Conservation (phyloP, 768 basidiomycete species). For the Neoboletus brunneissimus region DNA sequence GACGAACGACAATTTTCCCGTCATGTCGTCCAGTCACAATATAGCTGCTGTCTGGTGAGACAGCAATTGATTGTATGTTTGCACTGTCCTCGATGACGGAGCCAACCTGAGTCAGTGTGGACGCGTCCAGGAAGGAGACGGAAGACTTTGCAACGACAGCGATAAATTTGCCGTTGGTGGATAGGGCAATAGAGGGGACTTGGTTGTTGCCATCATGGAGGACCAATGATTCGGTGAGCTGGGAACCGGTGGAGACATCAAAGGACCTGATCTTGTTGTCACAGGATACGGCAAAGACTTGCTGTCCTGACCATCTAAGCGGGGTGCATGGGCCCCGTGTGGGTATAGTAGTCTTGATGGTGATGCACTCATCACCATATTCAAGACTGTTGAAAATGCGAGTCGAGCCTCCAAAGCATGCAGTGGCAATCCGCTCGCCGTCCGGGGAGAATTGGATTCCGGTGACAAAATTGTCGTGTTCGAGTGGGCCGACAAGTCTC, state of each 20-base stretch:
- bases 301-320: not conserved
- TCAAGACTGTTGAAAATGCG: too few species aligned
- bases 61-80: not conserved
- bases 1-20: too few species aligned
- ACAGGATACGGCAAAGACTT: not conserved
- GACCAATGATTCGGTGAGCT: not conserved
- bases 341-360: too few species aligned
- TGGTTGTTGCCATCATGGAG: not conserved
- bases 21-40: too few species aligned
- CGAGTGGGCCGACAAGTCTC: too few species aligned
- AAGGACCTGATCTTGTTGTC: not conserved
- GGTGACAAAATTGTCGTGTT: too few species aligned
- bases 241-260: not conserved
- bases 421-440: too few species aligned
- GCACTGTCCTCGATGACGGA: not conserved
- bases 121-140: not conserved
- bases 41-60: not conserved
- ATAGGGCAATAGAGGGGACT: not conserved
- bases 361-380: too few species aligned
- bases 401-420: too few species aligned
- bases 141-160: fast-evolving
- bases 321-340: not conserved
- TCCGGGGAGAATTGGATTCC: too few species aligned
- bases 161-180: not conserved
- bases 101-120: not conserved